These are phyloP conservation scores for Botrytis elliptica DNA, from an alignment of 2,329 filamentous ascomycete genomes.

Conservation along the genomic window DNA sequence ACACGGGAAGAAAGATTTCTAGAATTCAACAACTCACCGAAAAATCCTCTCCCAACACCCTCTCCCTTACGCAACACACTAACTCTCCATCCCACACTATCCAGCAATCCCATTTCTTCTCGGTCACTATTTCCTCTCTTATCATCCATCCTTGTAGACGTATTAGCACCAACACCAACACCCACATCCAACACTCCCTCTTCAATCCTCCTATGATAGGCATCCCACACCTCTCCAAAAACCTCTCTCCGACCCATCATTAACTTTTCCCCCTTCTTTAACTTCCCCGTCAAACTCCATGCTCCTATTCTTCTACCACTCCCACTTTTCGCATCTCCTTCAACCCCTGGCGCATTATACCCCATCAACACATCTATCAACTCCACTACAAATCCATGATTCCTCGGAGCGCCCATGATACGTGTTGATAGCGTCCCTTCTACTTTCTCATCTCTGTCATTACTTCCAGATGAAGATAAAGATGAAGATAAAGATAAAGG, in stretches of 20 bases:
- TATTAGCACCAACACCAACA: neutral
- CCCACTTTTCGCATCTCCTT: fast-evolving
- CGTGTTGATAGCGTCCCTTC: neutral
- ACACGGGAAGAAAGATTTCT: neutral
- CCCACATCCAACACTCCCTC: neutral
- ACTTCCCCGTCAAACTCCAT: neutral
- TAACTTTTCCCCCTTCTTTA: neutral
- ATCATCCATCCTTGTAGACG: neutral
- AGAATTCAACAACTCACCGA: neutral
- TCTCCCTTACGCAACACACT: neutral
- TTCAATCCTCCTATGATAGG: neutral
- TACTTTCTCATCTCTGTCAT: neutral
- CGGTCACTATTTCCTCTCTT: fast-evolving
- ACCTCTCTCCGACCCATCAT: neutral
- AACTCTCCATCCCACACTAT: neutral
- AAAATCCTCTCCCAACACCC: neutral
- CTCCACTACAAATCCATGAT: neutral
- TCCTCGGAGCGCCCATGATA: neutral
- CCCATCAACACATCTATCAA: neutral
- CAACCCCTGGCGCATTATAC: neutral
- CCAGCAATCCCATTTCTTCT: neutral
- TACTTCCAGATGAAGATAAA: neutral
- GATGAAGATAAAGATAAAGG: neutral
- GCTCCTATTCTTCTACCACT: fast-evolving
- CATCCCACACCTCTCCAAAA: neutral